phyloP scores from a whole-genome alignment of 352 stramenopile species.

The Blastocystis sp. region DNA sequence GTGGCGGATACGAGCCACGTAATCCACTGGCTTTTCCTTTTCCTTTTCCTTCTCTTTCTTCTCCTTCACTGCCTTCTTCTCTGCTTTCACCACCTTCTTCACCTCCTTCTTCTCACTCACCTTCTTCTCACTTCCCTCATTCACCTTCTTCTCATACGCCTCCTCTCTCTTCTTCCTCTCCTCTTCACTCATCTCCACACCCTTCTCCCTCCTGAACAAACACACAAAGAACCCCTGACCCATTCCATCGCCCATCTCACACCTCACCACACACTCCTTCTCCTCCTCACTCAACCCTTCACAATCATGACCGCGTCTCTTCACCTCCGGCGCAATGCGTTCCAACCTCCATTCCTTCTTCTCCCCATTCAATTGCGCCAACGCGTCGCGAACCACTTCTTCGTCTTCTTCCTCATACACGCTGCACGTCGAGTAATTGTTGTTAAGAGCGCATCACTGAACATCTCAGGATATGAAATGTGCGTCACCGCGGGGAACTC shows the following conservation, averaged over 20 bases:
- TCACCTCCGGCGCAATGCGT: neutral
- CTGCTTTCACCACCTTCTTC: neutral
- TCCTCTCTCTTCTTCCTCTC: constrained; percentile 36
- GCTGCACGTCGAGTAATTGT: constrained; percentile 81
- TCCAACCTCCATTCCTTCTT: neutral
- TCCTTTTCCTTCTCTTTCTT: constrained; percentile 30
- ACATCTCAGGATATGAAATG: constrained; percentile 72
- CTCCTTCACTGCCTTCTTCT: neutral
- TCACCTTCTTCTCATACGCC: neutral
- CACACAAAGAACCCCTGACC: constrained; percentile 68
- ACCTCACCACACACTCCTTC: constrained; percentile 23
- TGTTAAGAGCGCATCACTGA: neutral
- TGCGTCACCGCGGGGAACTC: constrained; percentile 81
- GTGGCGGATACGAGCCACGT: neutral
- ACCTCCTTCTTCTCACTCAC: neutral
- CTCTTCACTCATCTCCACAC: neutral
- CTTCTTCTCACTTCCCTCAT: neutral
- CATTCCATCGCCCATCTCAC: constrained; percentile 45
- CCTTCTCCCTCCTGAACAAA: constrained; percentile 24
- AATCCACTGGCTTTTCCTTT: neutral
- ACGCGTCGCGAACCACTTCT: constrained; percentile 78
- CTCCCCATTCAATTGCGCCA: constrained; percentile 69
- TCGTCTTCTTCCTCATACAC: constrained; percentile 84
- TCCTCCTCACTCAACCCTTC: constrained; percentile 40
- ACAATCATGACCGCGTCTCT: neutral